Base-by-base conservation (phyloP, 352 stramenopile genomes). In the Globisporangium polare region DNA sequence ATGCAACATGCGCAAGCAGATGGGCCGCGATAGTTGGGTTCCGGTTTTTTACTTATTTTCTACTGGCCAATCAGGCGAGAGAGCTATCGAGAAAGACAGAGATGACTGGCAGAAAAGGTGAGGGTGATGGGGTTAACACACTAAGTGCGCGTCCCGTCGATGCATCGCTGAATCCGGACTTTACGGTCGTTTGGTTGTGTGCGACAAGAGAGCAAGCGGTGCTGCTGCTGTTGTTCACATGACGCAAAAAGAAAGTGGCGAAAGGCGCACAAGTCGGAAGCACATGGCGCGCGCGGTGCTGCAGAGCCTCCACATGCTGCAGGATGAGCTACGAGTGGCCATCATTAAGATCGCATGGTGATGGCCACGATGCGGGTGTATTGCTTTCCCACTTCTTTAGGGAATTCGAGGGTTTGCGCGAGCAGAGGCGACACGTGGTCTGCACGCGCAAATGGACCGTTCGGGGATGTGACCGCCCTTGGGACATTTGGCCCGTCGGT, bases 101-200 rank as follows among this genome's bases (percentile, higher is more conserved):
- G 22, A 1, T 15, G 5, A 53, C 35, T 53, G 46, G 51, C 24
- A 22, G 20, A 57, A 27, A 57, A 43, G 8, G 20, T n/a, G 8
- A 56, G 33, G 52, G 42, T 41, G 52, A 46, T 45, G 31, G n/a
- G 55, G 20, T 37, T 37, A 54, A 33, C 6, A 26, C 49, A 8
- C 49, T 24, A 54, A 26, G 49, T 54, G 27, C 26, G 49, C 9
- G 49, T 1, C 49, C 17, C 26, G 49, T 41, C 31, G 39, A 20
- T 39, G 49, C 49, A 29, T 29, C 49, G 12, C 10, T 53, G 31
- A 5, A 54, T 54, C 49, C 49, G 27, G 17, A 54, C 49, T 54
- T 54, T 54, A 41, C 49, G 17, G 10, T 24, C 22, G 29, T 18
- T 53, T 29, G 29, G 10, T 18, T 15, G 49, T 54, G 49, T 10